Evolutionary conservation across 2,329 filamentous ascomycete species (phyloP), one percentile per base, ranked within the genome.

Genomic region (Phialophora verrucosa): DNA sequence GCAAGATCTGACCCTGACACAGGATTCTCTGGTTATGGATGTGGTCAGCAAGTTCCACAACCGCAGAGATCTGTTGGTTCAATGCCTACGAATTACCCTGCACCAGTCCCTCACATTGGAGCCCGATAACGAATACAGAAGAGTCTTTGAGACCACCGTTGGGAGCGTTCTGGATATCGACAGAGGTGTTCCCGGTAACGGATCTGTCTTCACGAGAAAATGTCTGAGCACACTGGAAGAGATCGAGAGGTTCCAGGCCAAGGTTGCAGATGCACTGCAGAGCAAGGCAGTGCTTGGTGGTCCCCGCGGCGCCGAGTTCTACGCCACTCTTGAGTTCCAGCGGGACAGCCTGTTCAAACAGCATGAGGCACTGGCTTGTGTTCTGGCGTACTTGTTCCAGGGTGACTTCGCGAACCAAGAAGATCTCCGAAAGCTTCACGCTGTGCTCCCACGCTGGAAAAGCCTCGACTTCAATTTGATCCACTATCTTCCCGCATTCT

Each of bases 21-120:
- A 92, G 67, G 87, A 91, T 27, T 85, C 91, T 2, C 84, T 91
- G 66, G 84, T 92, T 62, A 89, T 93, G 76, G 90, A 90, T 72
- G 91, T 91, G 66, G 87, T 97, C 70, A 91, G 98, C 74, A 88
- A 89, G 70, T 97, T 96, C 78, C 94, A 99, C 78, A 89, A 93
- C 73, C 88, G 91, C 72, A 88, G 94, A 70, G 90, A 91, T 74
- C 92, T 90, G 74, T 81, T 96, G 50, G 86, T 98, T 38, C 91
- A 97, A 76, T 92, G 90, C 73, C 82, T 97, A 73, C 90, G 93
- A 61, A 83, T 97, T 32, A 84, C 96, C 63, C 83, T 97, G 66
- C 87, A 91, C 73, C 83, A 91, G 61, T 85, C 88, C 12, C 84
- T 88, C 64, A 83, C 88, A 56, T 82, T 87, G 27, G 87, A 91